phyloP scores from a whole-genome alignment of 2,329 filamentous ascomycete genomes.

The Hypoxylon sp. region DNA sequence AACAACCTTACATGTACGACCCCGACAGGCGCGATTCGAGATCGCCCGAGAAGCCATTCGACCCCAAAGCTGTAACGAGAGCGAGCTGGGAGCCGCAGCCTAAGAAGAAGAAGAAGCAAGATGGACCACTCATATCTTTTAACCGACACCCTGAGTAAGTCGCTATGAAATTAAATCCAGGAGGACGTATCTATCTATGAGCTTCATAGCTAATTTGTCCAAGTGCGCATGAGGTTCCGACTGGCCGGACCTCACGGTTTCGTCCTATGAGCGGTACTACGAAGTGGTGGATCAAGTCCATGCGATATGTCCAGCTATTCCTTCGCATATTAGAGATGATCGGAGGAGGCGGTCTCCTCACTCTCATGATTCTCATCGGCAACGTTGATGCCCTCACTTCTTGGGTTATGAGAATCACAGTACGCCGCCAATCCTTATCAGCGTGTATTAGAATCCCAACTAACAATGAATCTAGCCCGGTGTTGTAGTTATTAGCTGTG shows the following conservation, averaged over 20 bases:
- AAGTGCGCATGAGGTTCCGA: conserved; percentile 73
- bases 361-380: conserved; percentile 82
- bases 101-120: conserved; percentile 74
- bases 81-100: conserved; percentile 78
- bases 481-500: conserved; percentile 77
- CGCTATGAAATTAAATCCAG: neutral
- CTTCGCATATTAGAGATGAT: conserved; percentile 76
- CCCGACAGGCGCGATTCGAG: conserved; percentile 45
- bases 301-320: conserved; percentile 76
- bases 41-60: conserved; percentile 57
- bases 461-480: conserved; percentile 70
- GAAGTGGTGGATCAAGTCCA: conserved; percentile 78
- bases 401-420: conserved; percentile 83
- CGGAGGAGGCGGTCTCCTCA: conserved; percentile 77
- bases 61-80: conserved; percentile 87
- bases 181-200: conserved; percentile 1
- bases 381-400: conserved; percentile 73
- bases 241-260: conserved; percentile 71
- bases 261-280: conserved; percentile 76
- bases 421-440: conserved; percentile 60
- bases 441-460: conserved; percentile 29
- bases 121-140: conserved; percentile 84
- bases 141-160: conserved; percentile 89
- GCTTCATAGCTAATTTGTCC: conserved; percentile 17
- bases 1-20: conserved; percentile 53